A percentile compares a stretch with the other conserved stretches of the same genome.
These are phyloP conservation scores for Neoboletus brunneissimus DNA, from an alignment of 768 basidiomycete species.

Conservation along the genomic window DNA sequence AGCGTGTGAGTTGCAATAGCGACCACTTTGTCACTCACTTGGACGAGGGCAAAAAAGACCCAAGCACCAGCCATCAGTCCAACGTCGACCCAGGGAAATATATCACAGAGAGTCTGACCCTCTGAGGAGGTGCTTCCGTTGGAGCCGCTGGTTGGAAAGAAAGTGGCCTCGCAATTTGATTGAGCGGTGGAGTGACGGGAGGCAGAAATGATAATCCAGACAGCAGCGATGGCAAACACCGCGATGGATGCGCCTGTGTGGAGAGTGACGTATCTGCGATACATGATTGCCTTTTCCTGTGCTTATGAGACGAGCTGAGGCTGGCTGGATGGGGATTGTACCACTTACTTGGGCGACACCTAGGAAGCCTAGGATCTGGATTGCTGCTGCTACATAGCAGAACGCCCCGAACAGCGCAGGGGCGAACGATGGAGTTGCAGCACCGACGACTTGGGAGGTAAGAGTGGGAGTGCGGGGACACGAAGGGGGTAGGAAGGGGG, in stretches of 20 bases:
- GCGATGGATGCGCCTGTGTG: conserved; percentile 53
- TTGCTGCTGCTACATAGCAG: conserved; percentile 69
- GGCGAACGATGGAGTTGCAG: conserved; percentile 75
- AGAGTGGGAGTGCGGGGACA: conserved; percentile 10
- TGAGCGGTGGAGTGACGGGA: conserved; percentile 71
- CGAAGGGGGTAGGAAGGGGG: not conserved
- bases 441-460: conserved; percentile 69
- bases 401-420: conserved; percentile 70
- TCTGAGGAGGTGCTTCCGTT: conserved; percentile 39
- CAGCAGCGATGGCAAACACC: conserved; percentile 75
- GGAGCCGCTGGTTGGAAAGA: conserved; percentile 43
- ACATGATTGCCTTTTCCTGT: conserved; percentile 67
- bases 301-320: conserved; percentile 4
- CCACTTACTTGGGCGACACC: conserved; percentile 69
- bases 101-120: conserved; percentile 74
- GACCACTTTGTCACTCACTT: conserved; percentile 47
- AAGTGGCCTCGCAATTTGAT: conserved; percentile 56
- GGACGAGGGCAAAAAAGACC: conserved; percentile 73
- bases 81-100: conserved; percentile 90
- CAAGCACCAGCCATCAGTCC: conserved; percentile 91
- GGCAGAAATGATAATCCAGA: conserved; percentile 81
- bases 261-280: conserved; percentile 65
- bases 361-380: conserved; percentile 83
- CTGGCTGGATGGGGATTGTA: not conserved
- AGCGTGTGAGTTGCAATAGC: not conserved